A percentile compares a stretch with the other conserved stretches of the same genome.
Conservation (phyloP, 305 asterid genomes). For the Fraxinus ornus region DNA sequence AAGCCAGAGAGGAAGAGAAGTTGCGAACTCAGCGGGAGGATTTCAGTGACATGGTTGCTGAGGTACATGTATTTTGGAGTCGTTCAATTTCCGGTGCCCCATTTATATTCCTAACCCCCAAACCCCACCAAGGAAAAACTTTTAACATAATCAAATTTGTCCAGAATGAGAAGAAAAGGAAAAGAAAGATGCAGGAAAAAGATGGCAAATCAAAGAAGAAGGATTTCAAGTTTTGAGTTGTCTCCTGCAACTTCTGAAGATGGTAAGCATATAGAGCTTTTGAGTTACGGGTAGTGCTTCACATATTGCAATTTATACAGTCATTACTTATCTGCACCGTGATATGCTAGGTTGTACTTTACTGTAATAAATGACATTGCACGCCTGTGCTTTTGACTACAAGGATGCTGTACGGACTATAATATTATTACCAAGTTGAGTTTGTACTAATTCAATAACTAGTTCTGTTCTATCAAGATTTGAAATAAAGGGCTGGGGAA, state of each 20-base stretch:
- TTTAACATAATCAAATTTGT: constrained; percentile 11
- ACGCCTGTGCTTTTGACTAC: not conserved
- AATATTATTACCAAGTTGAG: not conserved
- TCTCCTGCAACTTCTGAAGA: not conserved
- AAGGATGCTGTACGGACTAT: not conserved
- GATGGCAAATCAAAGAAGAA: constrained; percentile 90
- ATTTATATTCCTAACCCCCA: not conserved
- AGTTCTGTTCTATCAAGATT: not conserved
- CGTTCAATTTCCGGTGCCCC: not conserved
- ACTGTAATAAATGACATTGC: not conserved
- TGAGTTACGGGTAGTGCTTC: not conserved
- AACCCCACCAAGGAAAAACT: not conserved
- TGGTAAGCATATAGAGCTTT: not conserved
- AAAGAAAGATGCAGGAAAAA: constrained; percentile 92
- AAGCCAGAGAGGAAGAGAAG: constrained; percentile 98
- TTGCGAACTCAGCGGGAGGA: constrained; percentile 85
- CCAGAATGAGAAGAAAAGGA: constrained; percentile 89
- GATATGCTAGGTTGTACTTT: not conserved
- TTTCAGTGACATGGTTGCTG: constrained; percentile 99
- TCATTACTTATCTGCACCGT: not conserved
- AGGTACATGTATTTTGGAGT: constrained; percentile 41
- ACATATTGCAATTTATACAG: not conserved
- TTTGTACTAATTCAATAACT: not conserved
- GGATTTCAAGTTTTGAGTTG: constrained; percentile 78
- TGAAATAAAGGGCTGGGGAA: not conserved